Percentiles rank a stretch among this genome's conserved stretches.
Evolutionary conservation across 352 stramenopile genomes (phyloP).

Genomic region (Elongisporangium undulatum): DNA sequence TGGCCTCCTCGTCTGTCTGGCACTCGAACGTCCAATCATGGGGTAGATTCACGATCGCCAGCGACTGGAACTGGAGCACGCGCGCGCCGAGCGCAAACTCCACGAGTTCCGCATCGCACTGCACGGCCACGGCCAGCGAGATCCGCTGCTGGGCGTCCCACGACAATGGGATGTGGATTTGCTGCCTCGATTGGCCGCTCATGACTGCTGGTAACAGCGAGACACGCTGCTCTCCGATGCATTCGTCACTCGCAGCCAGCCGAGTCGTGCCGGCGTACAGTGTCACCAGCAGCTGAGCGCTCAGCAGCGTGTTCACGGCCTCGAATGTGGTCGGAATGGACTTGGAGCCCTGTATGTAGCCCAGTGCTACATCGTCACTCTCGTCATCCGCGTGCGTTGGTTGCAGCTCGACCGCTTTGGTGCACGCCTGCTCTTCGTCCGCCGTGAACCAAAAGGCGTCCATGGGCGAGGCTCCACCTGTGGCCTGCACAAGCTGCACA

Average conservation of each 20-base stretch:
- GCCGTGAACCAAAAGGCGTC: conserved; percentile 46
- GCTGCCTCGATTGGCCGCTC: conserved; percentile 11
- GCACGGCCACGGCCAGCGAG: conserved; percentile 26
- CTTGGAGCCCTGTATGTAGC: conserved; percentile 51
- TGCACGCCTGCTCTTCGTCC: conserved; percentile 50
- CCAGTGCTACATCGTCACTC: conserved; percentile 4
- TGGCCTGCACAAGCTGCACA: conserved; percentile 29
- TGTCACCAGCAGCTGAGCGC: conserved; percentile 30
- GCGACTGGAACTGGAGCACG: conserved; percentile 30
- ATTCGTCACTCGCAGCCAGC: conserved; percentile 20
- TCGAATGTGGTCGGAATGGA: conserved; percentile 25
- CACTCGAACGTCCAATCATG: conserved; percentile 39
- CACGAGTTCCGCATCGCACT: conserved; percentile 42
- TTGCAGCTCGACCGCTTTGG: conserved; percentile 24
- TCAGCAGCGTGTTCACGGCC: conserved; percentile 30
- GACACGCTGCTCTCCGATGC: conserved; percentile 31
- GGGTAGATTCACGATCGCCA: conserved; percentile 32
- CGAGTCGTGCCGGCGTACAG: conserved; percentile 33
- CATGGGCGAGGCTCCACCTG: conserved; percentile 12
- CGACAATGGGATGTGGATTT: conserved; percentile 11
- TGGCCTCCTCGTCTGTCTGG: conserved; percentile 43
- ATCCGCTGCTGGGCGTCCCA: conserved; percentile 13
- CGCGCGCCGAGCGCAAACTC: conserved; percentile 41
- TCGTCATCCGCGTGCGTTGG: not conserved
- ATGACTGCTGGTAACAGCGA: conserved; percentile 29